Evolutionary conservation across 2,329 filamentous ascomycete species (phyloP).

Genomic region (Neofusicoccum ribis): DNA sequence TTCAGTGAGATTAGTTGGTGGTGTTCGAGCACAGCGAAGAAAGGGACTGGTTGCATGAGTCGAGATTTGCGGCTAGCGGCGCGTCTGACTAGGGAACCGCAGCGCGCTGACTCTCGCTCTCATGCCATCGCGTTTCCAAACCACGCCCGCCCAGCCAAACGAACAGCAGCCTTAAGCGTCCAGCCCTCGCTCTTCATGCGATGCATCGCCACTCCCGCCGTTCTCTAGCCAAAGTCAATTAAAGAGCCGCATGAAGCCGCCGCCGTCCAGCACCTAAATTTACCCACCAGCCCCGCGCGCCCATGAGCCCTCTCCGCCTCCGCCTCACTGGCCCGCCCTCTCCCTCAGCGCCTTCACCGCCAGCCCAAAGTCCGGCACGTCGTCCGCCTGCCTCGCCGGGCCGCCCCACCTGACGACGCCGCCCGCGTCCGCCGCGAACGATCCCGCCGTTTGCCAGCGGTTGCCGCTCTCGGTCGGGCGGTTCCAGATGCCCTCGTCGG

Average conservation of each 20-base stretch:
- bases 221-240: background rate
- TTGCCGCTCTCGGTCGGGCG: conserved; percentile 64
- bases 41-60: background rate
- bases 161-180: background rate
- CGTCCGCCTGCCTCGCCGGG: conserved; percentile 51
- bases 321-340: background rate
- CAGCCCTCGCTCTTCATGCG: background rate
- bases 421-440: conserved; percentile 59
- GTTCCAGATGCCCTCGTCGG: conserved; percentile 66
- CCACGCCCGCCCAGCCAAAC: background rate
- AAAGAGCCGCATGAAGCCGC: background rate
- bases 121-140: background rate
- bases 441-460: conserved; percentile 68
- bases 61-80: background rate
- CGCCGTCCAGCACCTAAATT: background rate
- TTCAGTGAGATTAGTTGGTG: too few species aligned
- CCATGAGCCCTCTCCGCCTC: background rate
- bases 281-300: background rate
- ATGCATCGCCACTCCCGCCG: background rate
- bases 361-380: conserved; percentile 56
- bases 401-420: conserved; percentile 57
- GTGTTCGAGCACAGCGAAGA: background rate
- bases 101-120: conserved; percentile 5
- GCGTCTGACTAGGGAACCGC: background rate
- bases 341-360: conserved; percentile 36